Evolutionary conservation across 371 early-diverging fungal genomes (phyloP).

Genomic region (Circinella minor): DNA sequence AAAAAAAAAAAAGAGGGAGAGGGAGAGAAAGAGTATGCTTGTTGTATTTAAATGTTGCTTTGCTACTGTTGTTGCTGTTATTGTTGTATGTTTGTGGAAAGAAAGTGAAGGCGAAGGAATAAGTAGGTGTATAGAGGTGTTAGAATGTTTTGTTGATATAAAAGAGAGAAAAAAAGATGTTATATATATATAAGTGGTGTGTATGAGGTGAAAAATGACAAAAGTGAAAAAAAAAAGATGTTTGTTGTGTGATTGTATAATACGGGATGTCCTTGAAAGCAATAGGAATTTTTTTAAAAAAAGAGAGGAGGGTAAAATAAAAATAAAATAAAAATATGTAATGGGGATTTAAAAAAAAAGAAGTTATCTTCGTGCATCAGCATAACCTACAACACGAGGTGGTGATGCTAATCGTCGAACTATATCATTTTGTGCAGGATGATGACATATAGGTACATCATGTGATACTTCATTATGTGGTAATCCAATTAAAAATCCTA

Average conservation of each 20-base stretch:
- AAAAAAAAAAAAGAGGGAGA: constrained; percentile 4
- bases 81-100: no score
- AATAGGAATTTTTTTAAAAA: constrained; percentile 8
- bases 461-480: constrained; percentile 19
- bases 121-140: neutral
- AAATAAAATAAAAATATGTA: constrained; percentile 1
- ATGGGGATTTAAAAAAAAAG: constrained; percentile 6
- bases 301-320: constrained; percentile 6
- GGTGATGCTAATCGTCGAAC: constrained; percentile 31
- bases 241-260: constrained; percentile 5
- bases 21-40: neutral
- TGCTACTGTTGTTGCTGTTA: no score
- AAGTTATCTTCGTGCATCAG: constrained; percentile 27
- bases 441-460: constrained; percentile 31
- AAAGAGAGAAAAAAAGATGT: neutral
- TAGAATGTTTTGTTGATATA: neutral
- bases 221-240: neutral
- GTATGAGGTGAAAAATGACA: neutral
- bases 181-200: no score
- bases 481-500: constrained; percentile 74
- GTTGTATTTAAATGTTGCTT: no score
- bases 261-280: neutral
- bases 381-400: constrained; percentile 40
- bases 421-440: constrained; percentile 30
- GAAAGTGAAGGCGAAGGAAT: no score